Evolutionary conservation across 2,329 filamentous ascomycete genomes (phyloP), one percentile per base, ranked within the genome.

Genomic region (Colletotrichum plurivorum): DNA sequence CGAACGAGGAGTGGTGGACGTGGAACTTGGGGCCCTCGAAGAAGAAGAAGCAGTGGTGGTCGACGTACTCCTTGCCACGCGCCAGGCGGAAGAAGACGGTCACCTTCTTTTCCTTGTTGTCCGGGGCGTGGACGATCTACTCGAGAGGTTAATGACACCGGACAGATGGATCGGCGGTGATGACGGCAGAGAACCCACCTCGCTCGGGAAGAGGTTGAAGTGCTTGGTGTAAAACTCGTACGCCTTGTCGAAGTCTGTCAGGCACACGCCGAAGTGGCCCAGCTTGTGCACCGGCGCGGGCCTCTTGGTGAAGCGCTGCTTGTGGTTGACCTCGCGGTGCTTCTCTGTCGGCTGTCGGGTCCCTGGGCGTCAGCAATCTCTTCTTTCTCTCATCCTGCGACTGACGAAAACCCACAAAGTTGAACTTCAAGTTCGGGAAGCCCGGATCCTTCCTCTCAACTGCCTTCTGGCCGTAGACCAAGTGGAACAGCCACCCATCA

Each of bases 1-100:
- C 92, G 72, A 91, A 93, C 2, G 85, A 88, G 18, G 87, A 87
- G 78, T 93, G 92, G 76, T 93, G 91, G 2, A 93, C 86, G 75
- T 90, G 88, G 68, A 76, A 80, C 57, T 79, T 76, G 51, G 79
- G 77, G 0, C 84, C 84, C 70, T 85, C 78, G 72, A 82, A 84
- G 71, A 87, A 81, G 77, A 87, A 87, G 78, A 87, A 86, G 63
- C 76, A 78, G 78, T 87, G 85, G 75, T 87, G 85, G 73, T 87
- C 85, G 36, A 86, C 84, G 61, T 80, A 76, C 48, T 84, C 78
- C 31, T 74, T 72, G 31, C 84, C 84, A 15, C 81, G 79, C 72
- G 84, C 74, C 1, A 86, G 76, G 4, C 84, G 82, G 75, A 82
- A 81, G 76, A 86, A 86, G 57, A 79, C 80, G 6, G 81, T 83